Conservation (phyloP, 2,329 filamentous ascomycete genomes). For the Fusarium sp. region DNA sequence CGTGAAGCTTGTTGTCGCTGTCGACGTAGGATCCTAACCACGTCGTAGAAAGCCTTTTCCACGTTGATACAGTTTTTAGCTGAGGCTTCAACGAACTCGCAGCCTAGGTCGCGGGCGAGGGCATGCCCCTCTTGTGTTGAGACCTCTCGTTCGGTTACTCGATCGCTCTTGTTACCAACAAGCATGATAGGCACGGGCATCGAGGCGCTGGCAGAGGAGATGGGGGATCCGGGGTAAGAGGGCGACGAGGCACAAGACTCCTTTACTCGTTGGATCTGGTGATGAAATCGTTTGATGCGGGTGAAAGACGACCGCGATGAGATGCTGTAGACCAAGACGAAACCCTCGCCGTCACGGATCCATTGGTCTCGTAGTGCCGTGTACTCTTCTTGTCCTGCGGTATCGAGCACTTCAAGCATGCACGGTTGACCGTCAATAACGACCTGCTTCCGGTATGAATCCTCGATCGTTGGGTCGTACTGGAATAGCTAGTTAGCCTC, state of each 20-base stretch:
- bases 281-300: slow-evolving; percentile 95
- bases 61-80: slow-evolving; percentile 99
- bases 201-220: slow-evolving; percentile 72
- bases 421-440: slow-evolving; percentile 96
- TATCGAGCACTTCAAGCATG: slow-evolving; percentile 98
- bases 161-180: slow-evolving; percentile 98
- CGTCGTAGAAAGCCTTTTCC: slow-evolving; percentile 98
- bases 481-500: slow-evolving; percentile 53
- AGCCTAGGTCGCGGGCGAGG: slow-evolving; percentile 90
- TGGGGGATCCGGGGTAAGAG: slow-evolving; percentile 82
- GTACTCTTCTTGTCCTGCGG: slow-evolving; percentile 98
- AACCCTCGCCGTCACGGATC: slow-evolving; percentile 98
- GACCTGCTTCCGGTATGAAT: slow-evolving; percentile 90
- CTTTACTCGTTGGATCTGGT: slow-evolving; percentile 97
- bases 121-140: slow-evolving; percentile 97
- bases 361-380: slow-evolving; percentile 97
- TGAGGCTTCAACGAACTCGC: slow-evolving; percentile 96
- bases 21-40: slow-evolving; percentile 89
- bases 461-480: slow-evolving; percentile 92
- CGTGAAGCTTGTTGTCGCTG: slow-evolving; percentile 76
- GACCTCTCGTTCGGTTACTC: slow-evolving; percentile 95
- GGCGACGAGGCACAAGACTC: slow-evolving; percentile 86
- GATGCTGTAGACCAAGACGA: slow-evolving; percentile 98
- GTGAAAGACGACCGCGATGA: slow-evolving; percentile 96
- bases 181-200: slow-evolving; percentile 94